Evolutionary conservation across 306 rosid genomes (phyloP), one percentile per base, ranked within the genome.

Genomic region (Cucurbita moschata): DNA sequence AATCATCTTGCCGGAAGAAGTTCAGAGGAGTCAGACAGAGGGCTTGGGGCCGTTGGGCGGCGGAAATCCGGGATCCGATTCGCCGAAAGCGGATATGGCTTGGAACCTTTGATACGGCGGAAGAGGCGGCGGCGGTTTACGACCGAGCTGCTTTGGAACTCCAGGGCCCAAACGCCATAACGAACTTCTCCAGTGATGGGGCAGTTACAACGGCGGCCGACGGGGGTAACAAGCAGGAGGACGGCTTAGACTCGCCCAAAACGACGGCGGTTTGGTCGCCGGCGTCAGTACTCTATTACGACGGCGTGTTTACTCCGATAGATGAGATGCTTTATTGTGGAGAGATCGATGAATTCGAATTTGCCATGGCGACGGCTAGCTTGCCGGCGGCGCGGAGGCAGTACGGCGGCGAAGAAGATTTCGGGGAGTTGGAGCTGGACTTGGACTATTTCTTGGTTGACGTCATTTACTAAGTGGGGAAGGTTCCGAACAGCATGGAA

Each of bases 41-140:
- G n/a, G 96, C 97, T 0, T 87, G 96, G 96, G 97, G 97, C 0
- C 82, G 96, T 1, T 91, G 96, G 93, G 91, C 91, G 0, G 96
- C 97, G 0, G 96, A 91, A 88, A 87, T 91, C 79, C 89, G 97
- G 0, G 96, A 89, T 86, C 97, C 97, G 67, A 74, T 0, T 38
- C 86, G 71, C 0, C 14, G 85, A 1, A 91, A 87, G 52, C 91
- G 97, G 64, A 69, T 87, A 49, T 91, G 97, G 97, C 86, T 91
- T 0, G 97, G 97, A 5, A 91, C 97, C 0, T 91, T 86, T 40
- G 86, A 89, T 77, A 87, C 97, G 68, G 97, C 88, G 30, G 96
- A 88, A 83, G 91, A 88, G 75, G 97, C 97, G 3, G 97, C 91
- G 15, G 79, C 88, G 3, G 85, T 75, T 3, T 91, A 91, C 80